Evolutionary conservation across 73 alveolate genomes (phyloP).

Genomic region (Uronychia binucleata): DNA sequence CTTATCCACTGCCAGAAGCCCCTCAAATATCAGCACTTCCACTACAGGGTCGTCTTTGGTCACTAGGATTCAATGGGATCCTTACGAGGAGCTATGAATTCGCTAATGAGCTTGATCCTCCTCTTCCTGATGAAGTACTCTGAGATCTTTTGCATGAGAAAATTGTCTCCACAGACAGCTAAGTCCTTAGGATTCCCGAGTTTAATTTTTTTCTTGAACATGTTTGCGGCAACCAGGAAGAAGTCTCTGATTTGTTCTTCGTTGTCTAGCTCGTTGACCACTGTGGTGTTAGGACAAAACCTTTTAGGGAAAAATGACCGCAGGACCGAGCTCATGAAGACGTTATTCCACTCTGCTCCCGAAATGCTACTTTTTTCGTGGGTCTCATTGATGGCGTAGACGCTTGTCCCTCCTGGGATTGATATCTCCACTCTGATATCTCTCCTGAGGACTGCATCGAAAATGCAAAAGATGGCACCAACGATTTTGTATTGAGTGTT

Average conservation of each 20-base stretch:
- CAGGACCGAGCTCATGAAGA: constrained; percentile 27
- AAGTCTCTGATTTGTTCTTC: constrained; percentile 14
- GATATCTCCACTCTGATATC: constrained; percentile 39
- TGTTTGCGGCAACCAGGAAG: neutral
- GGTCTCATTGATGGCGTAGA: neutral
- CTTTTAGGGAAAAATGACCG: constrained; percentile 12
- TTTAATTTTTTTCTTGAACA: constrained; percentile 6
- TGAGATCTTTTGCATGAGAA: neutral
- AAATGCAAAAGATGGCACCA: constrained; percentile 20
- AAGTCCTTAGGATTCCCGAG: constrained; percentile 13
- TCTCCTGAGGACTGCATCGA: constrained; percentile 13
- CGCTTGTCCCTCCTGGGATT: constrained; percentile 21
- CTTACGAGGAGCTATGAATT: neutral
- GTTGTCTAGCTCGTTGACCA: constrained; percentile 1
- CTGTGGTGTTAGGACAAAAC: neutral
- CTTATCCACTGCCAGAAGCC: neutral
- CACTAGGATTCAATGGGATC: neutral
- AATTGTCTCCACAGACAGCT: constrained; percentile 2
- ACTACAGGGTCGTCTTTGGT: constrained; percentile 15
- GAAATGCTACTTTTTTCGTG: neutral
- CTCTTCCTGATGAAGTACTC: neutral
- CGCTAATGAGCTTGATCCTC: neutral
- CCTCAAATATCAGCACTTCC: neutral
- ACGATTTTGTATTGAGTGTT: constrained; percentile 1
- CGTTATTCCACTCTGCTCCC: constrained; percentile 31